A percentile compares a stretch with the other conserved stretches of the same genome.
Conservation (phyloP, 495 filamentous ascomycete genomes). For the Aspergillus leporis region DNA sequence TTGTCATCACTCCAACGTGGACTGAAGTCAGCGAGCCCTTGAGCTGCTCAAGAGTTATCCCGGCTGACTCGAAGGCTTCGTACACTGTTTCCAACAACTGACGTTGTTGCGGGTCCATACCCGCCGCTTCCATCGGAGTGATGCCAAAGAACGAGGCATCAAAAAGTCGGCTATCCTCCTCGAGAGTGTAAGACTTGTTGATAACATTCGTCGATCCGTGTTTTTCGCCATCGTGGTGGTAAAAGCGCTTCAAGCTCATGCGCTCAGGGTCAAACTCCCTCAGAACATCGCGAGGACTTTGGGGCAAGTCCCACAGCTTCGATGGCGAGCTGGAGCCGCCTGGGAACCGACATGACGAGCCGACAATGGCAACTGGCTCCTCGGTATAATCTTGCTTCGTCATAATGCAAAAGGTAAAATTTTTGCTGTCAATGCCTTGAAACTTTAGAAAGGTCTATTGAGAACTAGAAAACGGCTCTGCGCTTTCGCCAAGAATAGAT, state of each 20-base stretch:
- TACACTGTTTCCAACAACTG: slow-evolving; percentile 33
- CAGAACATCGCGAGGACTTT: slow-evolving; percentile 27
- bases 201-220: slow-evolving; percentile 18
- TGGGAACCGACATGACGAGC: slow-evolving; percentile 24
- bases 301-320: slow-evolving; percentile 26
- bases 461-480: no score
- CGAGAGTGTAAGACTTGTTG: slow-evolving; percentile 33
- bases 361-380: slow-evolving; percentile 25
- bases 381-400: no score
- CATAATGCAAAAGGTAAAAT: no score
- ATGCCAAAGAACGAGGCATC: slow-evolving; percentile 49
- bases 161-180: slow-evolving; percentile 47
- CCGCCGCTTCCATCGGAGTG: slow-evolving; percentile 27
- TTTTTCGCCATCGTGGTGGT: slow-evolving; percentile 21
- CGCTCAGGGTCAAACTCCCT: slow-evolving; percentile 16
- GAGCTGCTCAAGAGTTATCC: slow-evolving; percentile 27
- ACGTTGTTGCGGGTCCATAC: slow-evolving; percentile 42
- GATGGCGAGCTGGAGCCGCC: slow-evolving; percentile 17
- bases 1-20: slow-evolving; percentile 20
- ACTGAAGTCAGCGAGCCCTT: slow-evolving; percentile 16
- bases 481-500: no score
- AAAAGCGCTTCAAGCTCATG: slow-evolving; percentile 37
- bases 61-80: slow-evolving; percentile 41
- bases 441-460: no score
- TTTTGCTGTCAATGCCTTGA: no score